Evolutionary conservation across 352 stramenopile genomes (phyloP).

Genomic region (Discostella stelligera): DNA sequence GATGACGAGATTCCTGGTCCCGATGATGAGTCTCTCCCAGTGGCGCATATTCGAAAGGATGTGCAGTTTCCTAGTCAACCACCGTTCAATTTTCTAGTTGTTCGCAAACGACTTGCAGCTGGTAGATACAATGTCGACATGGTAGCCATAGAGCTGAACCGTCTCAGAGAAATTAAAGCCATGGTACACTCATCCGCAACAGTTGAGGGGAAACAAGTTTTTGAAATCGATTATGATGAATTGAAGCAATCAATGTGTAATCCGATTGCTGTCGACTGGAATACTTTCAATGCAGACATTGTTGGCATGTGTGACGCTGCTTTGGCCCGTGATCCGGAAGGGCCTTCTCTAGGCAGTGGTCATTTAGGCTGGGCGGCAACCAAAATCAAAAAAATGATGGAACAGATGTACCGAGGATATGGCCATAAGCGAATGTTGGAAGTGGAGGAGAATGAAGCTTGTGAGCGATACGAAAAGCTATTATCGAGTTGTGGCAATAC

Average conservation of each 20-base stretch:
- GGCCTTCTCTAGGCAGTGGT: constrained; percentile 34
- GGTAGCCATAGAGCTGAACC: constrained; percentile 41
- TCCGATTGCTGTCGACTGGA: constrained; percentile 71
- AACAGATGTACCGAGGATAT: constrained; percentile 70
- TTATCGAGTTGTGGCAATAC: constrained; percentile 61
- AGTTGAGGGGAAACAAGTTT: constrained; percentile 8
- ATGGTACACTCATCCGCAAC: constrained; percentile 23
- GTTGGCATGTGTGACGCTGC: constrained; percentile 71
- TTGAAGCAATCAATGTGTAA: constrained; percentile 48
- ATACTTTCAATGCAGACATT: constrained; percentile 72
- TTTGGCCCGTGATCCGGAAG: constrained; percentile 51
- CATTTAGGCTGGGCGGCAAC: constrained; percentile 55
- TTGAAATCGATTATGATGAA: constrained; percentile 32
- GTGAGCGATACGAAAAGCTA: constrained; percentile 55
- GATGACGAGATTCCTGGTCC: constrained; percentile 4
- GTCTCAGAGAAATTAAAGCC: constrained; percentile 35
- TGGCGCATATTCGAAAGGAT: neutral
- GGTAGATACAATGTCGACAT: constrained; percentile 75
- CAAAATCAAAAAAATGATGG: constrained; percentile 71
- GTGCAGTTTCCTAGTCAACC: constrained; percentile 54
- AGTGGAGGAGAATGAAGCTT: constrained; percentile 62
- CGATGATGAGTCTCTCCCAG: constrained; percentile 14
- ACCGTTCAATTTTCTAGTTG: constrained; percentile 69
- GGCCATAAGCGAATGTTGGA: constrained; percentile 56
- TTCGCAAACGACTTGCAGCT: constrained; percentile 60